Percentiles rank a stretch among this genome's conserved stretches.
These are phyloP conservation scores for Blumeriella jaapii DNA, from an alignment of 2,329 filamentous ascomycete genomes.

Conservation along the genomic window DNA sequence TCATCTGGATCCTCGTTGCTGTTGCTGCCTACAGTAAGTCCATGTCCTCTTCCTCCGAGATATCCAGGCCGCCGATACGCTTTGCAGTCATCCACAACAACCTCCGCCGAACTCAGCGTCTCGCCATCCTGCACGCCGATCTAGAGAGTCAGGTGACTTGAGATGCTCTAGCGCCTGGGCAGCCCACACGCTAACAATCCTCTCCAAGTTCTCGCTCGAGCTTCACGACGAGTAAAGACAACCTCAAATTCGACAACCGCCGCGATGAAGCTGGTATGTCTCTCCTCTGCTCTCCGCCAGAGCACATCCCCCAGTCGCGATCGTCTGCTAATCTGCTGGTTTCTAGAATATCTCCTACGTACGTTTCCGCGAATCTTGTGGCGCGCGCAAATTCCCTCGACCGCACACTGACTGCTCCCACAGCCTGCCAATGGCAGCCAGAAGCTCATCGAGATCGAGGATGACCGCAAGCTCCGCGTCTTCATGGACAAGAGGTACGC, in stretches of 20 bases:
- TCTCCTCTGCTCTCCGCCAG: too few relatives aligned
- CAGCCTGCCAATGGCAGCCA: slow-evolving; percentile 95
- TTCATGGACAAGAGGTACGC: slow-evolving; percentile 92
- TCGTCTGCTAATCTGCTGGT: slow-evolving; percentile 17
- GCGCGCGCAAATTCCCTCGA: background rate
- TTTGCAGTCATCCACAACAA: too few relatives aligned
- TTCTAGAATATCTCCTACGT: slow-evolving; percentile 27
- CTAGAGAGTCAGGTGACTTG: background rate
- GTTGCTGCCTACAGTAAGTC: too few relatives aligned
- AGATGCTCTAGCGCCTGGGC: background rate
- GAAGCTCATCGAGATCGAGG: slow-evolving; percentile 97
- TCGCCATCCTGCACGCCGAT: background rate
- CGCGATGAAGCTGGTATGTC: slow-evolving; percentile 28
- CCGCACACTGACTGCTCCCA: slow-evolving; percentile 15
- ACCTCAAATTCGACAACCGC: slow-evolving; percentile 12
- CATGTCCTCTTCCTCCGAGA: too few relatives aligned
- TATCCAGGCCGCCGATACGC: too few relatives aligned
- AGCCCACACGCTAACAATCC: background rate
- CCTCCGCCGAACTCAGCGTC: background rate
- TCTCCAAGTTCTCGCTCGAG: too few relatives aligned
- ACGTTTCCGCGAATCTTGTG: slow-evolving; percentile 12
- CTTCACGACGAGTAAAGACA: too few relatives aligned
- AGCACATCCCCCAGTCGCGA: slow-evolving; percentile 1
- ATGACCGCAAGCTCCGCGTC: slow-evolving; percentile 97
- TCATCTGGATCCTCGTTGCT: too few relatives aligned